Conservation (phyloP, 257 asterid genomes). For the Nicotiana paniculata region DNA sequence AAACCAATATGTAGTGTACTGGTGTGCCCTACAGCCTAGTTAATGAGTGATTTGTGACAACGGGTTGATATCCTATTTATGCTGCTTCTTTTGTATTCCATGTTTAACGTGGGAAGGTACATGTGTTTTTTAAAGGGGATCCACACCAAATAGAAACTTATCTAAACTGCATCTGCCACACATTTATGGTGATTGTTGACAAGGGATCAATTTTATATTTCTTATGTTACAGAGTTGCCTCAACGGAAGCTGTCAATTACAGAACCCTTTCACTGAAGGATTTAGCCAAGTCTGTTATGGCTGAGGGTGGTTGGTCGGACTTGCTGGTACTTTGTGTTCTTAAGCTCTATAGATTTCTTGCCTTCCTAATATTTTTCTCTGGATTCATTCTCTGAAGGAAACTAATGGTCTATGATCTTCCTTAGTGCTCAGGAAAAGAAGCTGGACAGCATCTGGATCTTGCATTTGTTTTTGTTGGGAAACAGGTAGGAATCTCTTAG, state of each 20-base stretch:
- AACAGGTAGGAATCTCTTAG: slow-evolving; percentile 49
- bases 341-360: background rate
- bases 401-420: slow-evolving; percentile 20
- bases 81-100: background rate
- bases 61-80: background rate
- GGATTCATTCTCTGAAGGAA: background rate
- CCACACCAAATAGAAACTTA: background rate
- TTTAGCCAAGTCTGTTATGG: slow-evolving; percentile 69
- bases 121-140: background rate
- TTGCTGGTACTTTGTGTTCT: slow-evolving; percentile 43
- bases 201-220: slow-evolving; percentile 4
- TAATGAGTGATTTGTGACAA: background rate
- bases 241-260: slow-evolving; percentile 62
- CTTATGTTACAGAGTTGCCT: slow-evolving; percentile 22
- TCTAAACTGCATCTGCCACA: background rate
- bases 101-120: background rate
- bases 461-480: slow-evolving; percentile 77
- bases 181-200: background rate
- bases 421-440: slow-evolving; percentile 65
- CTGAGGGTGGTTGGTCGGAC: slow-evolving; percentile 83
- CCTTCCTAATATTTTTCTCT: background rate
- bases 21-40: background rate
- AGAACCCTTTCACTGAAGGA: slow-evolving; percentile 66
- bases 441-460: slow-evolving; percentile 48
- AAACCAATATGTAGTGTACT: background rate